phyloP scores from a whole-genome alignment of 805 yeast genomes.

The Kodamaea hsintzibuensis region DNA sequence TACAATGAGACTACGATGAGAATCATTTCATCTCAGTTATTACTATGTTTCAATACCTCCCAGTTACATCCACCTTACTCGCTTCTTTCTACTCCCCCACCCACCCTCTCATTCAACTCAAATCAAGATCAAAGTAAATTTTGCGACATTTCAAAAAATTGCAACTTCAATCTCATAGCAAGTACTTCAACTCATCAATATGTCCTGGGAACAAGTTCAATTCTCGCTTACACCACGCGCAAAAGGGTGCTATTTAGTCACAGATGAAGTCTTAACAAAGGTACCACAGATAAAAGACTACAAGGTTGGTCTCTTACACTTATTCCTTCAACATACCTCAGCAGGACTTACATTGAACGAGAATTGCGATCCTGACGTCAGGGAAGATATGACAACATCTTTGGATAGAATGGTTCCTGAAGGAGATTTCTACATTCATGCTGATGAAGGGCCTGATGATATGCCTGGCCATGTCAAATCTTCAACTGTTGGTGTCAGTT shows the following conservation, averaged over 20 bases:
- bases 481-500: conserved; percentile 50
- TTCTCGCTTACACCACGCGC: conserved; percentile 56
- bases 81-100: too few species aligned
- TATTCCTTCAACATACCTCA: conserved; percentile 78
- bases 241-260: conserved; percentile 70
- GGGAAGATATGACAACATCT: conserved; percentile 64
- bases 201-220: conserved; percentile 60
- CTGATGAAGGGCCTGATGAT: conserved; percentile 81
- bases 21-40: too few species aligned
- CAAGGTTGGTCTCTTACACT: conserved; percentile 62
- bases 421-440: conserved; percentile 54
- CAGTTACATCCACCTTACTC: too few species aligned
- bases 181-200: background rate
- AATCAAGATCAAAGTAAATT: background rate
- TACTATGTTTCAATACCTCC: too few species aligned
- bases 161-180: background rate
- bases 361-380: conserved; percentile 78
- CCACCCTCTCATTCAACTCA: background rate
- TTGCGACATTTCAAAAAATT: background rate
- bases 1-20: too few species aligned
- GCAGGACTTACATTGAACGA: conserved; percentile 78
- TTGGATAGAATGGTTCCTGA: conserved; percentile 72
- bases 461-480: conserved; percentile 82
- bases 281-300: conserved; percentile 61
- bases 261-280: conserved; percentile 58